Base-by-base conservation (phyloP, 768 basidiomycete species). In the Phaeolepiota aurea region DNA sequence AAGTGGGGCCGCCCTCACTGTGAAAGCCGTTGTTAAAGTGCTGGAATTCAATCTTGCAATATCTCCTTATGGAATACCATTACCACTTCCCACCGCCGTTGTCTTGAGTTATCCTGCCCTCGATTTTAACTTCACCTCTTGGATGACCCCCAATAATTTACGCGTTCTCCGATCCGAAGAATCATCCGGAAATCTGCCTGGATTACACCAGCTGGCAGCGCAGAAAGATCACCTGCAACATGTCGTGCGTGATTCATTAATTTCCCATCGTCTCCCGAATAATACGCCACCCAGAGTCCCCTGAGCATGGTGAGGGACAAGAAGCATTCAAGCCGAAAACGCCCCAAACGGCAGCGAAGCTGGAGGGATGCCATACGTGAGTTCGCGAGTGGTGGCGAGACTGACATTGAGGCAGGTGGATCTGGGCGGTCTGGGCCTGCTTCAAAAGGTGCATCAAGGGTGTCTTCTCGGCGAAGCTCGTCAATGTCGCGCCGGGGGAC, bases 61-160 rank as follows among this genome's bases (percentile, higher is more conserved):
- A 31, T 48, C 53, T 45, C 60, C 57, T 52, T 56, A 52, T 46
- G 65, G 58, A 40, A 43, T 54, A 25, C 46, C 57, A 15, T 67
- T 94, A 21, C 85, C 82, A 1, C 68, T 75, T 13, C 96, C 96
- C 1, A 63, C 83, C 28, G 86, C 87, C 1, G 69, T 98, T 43
- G 80, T 96, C 20, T 75, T 94, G 40, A 89, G 79, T 49, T 99
- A 98, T 59, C 78, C 93, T 0, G 87, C 86, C 18, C 73, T 98
- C 33, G 93, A 98, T 59, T 98, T 99, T 67, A 97, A 98, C 58
- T 97, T 94, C 54, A 91, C 90, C 0, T 94, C 92, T 15, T 98
- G 94, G 94, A 91, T 92, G 89, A 75, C 86, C 0, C 79, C 80
- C 5, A 74, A 74, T 14, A 80, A 97, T 57, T 69, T 97, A 42